Evolutionary conservation across 345 rosid species (phyloP).

Genomic region (Pelargonium nanum): DNA sequence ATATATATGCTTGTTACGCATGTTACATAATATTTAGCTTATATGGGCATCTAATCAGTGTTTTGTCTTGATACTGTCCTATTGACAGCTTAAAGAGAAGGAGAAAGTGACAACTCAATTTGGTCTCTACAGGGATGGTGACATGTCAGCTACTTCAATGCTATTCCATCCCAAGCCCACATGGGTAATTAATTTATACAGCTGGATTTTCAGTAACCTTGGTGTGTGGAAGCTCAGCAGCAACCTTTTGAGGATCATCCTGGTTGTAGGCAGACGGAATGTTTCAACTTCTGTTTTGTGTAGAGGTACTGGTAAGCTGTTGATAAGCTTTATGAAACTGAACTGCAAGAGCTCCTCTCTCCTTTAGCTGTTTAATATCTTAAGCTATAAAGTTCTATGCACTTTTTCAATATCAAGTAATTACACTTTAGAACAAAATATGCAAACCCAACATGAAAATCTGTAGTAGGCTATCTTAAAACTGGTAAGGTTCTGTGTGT

Average conservation of each 20-base stretch:
- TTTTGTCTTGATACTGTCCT: not conserved
- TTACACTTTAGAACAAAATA: too few relatives aligned
- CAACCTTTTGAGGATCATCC: constrained; percentile 4
- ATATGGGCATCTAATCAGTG: not conserved
- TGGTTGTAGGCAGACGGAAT: not conserved
- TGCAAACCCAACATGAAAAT: too few relatives aligned
- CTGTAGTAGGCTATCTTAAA: too few relatives aligned
- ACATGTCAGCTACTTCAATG: constrained; percentile 17
- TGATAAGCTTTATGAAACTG: too few relatives aligned
- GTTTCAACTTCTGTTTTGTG: not conserved
- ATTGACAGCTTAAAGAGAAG: constrained; percentile 5
- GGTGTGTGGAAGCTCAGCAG: constrained; percentile 3
- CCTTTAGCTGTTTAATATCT: too few relatives aligned
- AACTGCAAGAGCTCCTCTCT: too few relatives aligned
- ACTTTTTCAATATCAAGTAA: too few relatives aligned
- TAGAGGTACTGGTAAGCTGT: too few relatives aligned
- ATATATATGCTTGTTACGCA: not conserved
- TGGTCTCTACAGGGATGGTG: constrained; percentile 14
- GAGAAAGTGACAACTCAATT: constrained; percentile 18
- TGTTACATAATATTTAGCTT: not conserved
- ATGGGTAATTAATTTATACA: constrained; percentile 14
- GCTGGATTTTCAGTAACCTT: constrained; percentile 14
- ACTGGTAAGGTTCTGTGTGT: too few relatives aligned
- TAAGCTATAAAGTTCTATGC: too few relatives aligned
- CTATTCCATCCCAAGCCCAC: constrained; percentile 6